A percentile compares a stretch with the other conserved stretches of the same genome.
Evolutionary conservation across 73 alveolate species (phyloP).

Genomic region (Breviolum minutum): DNA sequence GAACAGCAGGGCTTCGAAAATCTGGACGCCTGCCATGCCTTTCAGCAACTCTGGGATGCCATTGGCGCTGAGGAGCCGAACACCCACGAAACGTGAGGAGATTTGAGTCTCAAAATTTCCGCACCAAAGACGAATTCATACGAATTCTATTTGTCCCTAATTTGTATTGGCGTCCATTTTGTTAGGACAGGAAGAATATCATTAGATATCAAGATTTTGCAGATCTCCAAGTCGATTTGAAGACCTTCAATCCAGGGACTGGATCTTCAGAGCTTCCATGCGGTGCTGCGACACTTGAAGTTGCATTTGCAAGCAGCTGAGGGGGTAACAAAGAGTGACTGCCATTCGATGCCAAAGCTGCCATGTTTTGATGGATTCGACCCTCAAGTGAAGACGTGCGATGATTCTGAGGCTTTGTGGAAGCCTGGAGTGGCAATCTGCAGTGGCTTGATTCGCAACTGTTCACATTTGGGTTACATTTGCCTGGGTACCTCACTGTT

Average conservation of each 20-base stretch:
- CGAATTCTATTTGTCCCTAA: too few relatives aligned
- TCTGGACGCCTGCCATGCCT: neutral
- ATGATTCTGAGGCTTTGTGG: conserved; percentile 22
- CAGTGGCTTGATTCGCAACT: neutral
- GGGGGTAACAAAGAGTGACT: neutral
- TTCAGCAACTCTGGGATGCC: conserved; percentile 74
- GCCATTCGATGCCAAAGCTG: neutral
- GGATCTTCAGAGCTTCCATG: conserved; percentile 64
- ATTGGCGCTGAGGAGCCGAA: conserved; percentile 4
- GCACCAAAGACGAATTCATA: neutral
- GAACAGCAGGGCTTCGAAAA: conserved; percentile 59
- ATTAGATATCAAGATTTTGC: too few relatives aligned
- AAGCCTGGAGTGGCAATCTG: conserved; percentile 49
- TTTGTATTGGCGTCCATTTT: too few relatives aligned
- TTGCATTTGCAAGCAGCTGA: conserved; percentile 21
- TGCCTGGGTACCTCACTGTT: too few relatives aligned
- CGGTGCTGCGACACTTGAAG: conserved; percentile 79
- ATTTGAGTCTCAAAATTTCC: neutral
- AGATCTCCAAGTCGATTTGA: neutral
- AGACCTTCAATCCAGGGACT: conserved; percentile 37
- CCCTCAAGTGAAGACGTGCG: too few relatives aligned
- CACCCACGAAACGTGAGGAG: neutral
- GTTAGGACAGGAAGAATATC: too few relatives aligned
- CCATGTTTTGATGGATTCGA: neutral
- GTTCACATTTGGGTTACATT: neutral